phyloP scores from a whole-genome alignment of 495 filamentous ascomycete genomes.

The Penicillium waksmanii region DNA sequence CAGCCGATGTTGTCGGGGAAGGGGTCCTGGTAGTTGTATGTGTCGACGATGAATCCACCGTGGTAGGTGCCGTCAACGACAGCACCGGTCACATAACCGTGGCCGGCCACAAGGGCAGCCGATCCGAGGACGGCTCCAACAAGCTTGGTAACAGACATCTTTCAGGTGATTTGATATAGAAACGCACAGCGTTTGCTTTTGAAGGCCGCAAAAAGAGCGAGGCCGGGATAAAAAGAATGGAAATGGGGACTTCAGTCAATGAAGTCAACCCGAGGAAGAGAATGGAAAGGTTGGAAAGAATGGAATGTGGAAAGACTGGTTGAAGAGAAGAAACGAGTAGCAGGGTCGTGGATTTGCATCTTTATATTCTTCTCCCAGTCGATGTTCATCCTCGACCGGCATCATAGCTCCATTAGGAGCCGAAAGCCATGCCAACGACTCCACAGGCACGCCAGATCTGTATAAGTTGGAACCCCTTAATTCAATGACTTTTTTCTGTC shows the following conservation, averaged over 20 bases:
- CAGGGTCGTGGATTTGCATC: constrained; percentile 5
- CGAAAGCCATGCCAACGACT: constrained; percentile 13
- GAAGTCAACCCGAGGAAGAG: constrained; percentile 44
- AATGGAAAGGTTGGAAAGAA: constrained; percentile 44
- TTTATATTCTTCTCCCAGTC: constrained; percentile 31
- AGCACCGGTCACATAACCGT: constrained; percentile 64
- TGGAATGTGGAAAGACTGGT: constrained; percentile 38
- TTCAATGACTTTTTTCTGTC: constrained; percentile 27
- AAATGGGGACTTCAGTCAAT: constrained; percentile 48
- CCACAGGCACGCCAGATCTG: constrained; percentile 27
- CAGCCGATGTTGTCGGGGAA: constrained; percentile 59
- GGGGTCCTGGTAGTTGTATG: constrained; percentile 38
- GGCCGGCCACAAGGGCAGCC: constrained; percentile 58
- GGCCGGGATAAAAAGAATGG: constrained; percentile 31
- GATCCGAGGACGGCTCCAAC: constrained; percentile 52
- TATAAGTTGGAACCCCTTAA: constrained; percentile 23
- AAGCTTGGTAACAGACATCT: constrained; percentile 47
- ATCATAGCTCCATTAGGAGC: constrained; percentile 23
- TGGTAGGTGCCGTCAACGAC: constrained; percentile 60
- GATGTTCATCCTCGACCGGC: constrained; percentile 4
- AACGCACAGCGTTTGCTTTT: constrained; percentile 44
- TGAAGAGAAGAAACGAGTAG: constrained; percentile 17
- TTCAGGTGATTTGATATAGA: constrained; percentile 21
- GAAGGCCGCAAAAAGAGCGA: constrained; percentile 23
- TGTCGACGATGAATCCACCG: constrained; percentile 41